These are phyloP conservation scores for Edhazardia aedis DNA, from an alignment of 371 early-diverging fungal genomes.

Conservation along the genomic window DNA sequence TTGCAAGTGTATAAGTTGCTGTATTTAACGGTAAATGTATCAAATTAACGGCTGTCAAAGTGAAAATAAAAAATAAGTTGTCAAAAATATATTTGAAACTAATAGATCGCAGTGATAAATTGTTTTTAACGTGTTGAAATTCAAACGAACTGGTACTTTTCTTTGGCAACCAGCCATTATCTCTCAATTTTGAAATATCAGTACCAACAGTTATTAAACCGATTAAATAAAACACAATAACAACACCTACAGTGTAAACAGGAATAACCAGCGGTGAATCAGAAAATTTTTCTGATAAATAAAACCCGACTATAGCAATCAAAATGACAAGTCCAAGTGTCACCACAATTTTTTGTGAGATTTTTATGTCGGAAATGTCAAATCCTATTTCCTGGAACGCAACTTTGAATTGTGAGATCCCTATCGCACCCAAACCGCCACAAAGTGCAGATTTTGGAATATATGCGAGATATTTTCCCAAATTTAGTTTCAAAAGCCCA, in stretches of 20 bases:
- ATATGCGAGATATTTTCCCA: neutral
- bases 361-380: neutral
- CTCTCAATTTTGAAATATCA: neutral
- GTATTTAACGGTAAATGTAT: conserved; percentile 1
- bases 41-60: neutral
- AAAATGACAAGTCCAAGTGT: neutral
- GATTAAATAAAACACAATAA: neutral
- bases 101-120: neutral
- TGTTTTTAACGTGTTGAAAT: neutral
- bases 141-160: neutral
- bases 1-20: neutral
- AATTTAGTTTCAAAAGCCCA: neutral
- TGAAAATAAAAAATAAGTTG: neutral
- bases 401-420: neutral
- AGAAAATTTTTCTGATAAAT: neutral
- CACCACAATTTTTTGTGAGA: neutral
- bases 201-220: neutral
- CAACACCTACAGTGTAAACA: neutral
- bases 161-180: neutral
- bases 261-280: neutral
- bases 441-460: neutral
- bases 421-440: neutral
- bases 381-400: neutral
- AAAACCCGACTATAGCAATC: neutral
- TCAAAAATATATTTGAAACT: neutral